These are phyloP conservation scores for Pleurostoma richardsiae DNA, from an alignment of 2,329 filamentous ascomycete species.

Conservation along the genomic window DNA sequence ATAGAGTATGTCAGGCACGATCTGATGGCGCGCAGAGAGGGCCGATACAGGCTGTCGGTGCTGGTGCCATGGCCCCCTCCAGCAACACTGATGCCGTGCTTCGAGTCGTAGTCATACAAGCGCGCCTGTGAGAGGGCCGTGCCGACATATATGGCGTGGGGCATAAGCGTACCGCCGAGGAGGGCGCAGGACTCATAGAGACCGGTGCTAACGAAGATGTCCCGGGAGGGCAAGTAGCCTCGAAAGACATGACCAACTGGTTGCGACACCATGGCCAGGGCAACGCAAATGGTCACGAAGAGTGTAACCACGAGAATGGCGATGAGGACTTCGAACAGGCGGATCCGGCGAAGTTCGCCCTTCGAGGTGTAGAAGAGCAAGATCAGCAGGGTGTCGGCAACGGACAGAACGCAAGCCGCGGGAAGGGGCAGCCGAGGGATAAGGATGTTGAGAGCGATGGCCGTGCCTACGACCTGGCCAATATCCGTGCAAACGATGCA, in stretches of 20 bases:
- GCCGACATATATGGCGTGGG: constrained; percentile 59
- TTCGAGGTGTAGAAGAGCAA: constrained; percentile 57
- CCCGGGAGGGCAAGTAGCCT: constrained; percentile 56
- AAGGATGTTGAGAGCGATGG: constrained; percentile 62
- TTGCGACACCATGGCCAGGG: constrained; percentile 52
- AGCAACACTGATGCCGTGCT: constrained; percentile 24
- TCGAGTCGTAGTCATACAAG: constrained; percentile 55
- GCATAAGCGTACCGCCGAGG: constrained; percentile 67
- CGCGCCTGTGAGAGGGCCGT: constrained; percentile 61
- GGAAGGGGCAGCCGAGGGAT: constrained; percentile 56
- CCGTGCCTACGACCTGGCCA: constrained; percentile 60
- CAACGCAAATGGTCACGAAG: constrained; percentile 61
- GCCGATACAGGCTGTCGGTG: constrained; percentile 46
- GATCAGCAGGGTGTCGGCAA: constrained; percentile 61
- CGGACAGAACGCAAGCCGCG: constrained; percentile 60
- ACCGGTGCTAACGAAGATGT: constrained; percentile 49
- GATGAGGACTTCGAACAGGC: constrained; percentile 57
- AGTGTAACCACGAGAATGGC: constrained; percentile 55
- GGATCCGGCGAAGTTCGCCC: constrained; percentile 49
- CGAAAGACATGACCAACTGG: constrained; percentile 52
- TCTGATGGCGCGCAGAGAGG: constrained; percentile 65
- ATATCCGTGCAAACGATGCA: constrained; percentile 66
- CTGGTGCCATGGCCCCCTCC: constrained; percentile 17
- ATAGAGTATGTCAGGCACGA: constrained; percentile 68
- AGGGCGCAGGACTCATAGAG: constrained; percentile 65